These are phyloP conservation scores for Penicillium maclennaniae DNA, from an alignment of 495 filamentous ascomycete species.

Conservation along the genomic window DNA sequence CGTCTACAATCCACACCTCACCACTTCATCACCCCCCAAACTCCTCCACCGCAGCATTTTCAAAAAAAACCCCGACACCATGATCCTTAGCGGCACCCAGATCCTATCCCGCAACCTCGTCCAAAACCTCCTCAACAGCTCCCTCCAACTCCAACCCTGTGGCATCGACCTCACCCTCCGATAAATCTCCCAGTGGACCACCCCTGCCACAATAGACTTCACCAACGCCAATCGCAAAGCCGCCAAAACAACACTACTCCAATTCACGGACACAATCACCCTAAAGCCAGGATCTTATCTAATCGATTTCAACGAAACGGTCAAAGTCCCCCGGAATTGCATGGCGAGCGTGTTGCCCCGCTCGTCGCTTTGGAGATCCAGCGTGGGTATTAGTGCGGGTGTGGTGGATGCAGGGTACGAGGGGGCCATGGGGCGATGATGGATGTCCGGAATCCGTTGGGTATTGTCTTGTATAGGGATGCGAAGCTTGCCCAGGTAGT, in stretches of 20 bases:
- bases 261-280: slow-evolving; percentile 21
- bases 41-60: neutral
- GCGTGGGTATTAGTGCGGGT: slow-evolving; percentile 34
- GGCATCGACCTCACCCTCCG: slow-evolving; percentile 40
- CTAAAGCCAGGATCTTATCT: slow-evolving; percentile 36
- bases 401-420: slow-evolving; percentile 48
- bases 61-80: neutral
- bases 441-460: slow-evolving; percentile 36
- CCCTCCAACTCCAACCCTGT: slow-evolving; percentile 41
- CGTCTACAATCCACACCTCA: neutral
- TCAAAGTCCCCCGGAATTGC: slow-evolving; percentile 32
- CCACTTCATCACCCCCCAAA: neutral
- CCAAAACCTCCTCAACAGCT: slow-evolving; percentile 23
- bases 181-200: slow-evolving; percentile 34
- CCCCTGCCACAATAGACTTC: slow-evolving; percentile 41
- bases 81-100: slow-evolving; percentile 3
- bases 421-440: slow-evolving; percentile 42
- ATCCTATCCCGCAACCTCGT: slow-evolving; percentile 28
- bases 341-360: slow-evolving; percentile 40
- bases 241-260: slow-evolving; percentile 22
- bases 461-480: slow-evolving; percentile 29
- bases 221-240: slow-evolving; percentile 35
- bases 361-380: slow-evolving; percentile 39
- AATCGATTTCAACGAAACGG: slow-evolving; percentile 47
- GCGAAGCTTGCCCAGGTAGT: slow-evolving; percentile 45